Evolutionary conservation across 805 yeast species (phyloP), one percentile per base, ranked within the genome.

Genomic region (Barnettozyma wickerhamii): DNA sequence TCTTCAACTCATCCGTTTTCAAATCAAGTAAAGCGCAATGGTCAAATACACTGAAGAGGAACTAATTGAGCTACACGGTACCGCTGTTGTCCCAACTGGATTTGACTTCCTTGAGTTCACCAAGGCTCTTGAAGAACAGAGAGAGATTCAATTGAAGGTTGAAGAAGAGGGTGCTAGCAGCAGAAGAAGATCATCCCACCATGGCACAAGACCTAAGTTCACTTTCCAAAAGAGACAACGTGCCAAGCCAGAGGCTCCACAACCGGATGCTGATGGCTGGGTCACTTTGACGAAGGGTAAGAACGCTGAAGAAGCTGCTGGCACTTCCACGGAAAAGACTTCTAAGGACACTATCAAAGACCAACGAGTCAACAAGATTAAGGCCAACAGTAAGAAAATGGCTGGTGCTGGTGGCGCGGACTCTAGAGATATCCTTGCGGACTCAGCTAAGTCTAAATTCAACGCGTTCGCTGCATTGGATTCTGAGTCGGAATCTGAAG

Each of bases 241-340:
- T 41, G 49, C 38, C 31, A 52, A 50, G 33, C 45, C 42, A 14
- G 49, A 47, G 19, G 66, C 69, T 35, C 68, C 67, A 43, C 71
- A 67, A 45, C 74, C 81, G 27, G 95, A 84, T 57, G 84, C 80
- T 43, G 91, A 85, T 47, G 95, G 95, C 34, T 85, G 93, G 91
- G 84, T 84, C 43, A 81, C 91, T 18, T 64, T 74, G 48, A 72
- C 66, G 52, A 68, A 68, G 43, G 50, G 51, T 23, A 60, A 61
- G 47, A 61, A 54, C 37, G 65, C 73, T 12, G 70, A 75, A 43
- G 78, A 77, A 51, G 63, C 65, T 42, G 77, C 70, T 14, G 77
- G 69, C 15, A 72, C n/a, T n/a, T n/a, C n/a, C n/a, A n/a, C 64
- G 38, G 58, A 65, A 55, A 75, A 73, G 46, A 56, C 68, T 43